phyloP scores from a whole-genome alignment of 163 green algal species.

The Prototheca wickerhamii region DNA sequence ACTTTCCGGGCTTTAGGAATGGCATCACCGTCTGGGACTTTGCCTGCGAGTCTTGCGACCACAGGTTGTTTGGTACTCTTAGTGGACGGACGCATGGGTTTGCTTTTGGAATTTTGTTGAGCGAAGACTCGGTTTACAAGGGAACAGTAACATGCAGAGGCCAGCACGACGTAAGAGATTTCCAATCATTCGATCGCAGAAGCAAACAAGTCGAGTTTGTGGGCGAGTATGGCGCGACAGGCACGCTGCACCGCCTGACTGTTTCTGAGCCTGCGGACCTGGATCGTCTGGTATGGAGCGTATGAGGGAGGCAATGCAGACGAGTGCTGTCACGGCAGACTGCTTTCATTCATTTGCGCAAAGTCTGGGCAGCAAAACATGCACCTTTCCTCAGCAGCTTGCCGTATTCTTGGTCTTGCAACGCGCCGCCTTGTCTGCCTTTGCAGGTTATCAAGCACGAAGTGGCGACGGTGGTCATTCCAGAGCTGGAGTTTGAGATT shows the following conservation, averaged over 20 bases:
- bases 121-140: background rate
- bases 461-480: slow-evolving; percentile 41
- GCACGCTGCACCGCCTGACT: slow-evolving; percentile 31
- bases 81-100: background rate
- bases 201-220: slow-evolving; percentile 45
- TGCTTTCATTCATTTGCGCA: background rate
- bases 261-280: slow-evolving; percentile 10
- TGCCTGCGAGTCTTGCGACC: slow-evolving; percentile 38
- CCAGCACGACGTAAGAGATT: no score
- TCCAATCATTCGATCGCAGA: background rate
- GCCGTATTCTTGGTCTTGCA: no score
- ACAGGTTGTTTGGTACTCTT: no score
- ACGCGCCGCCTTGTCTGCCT: slow-evolving; percentile 2
- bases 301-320: background rate
- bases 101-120: background rate
- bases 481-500: slow-evolving; percentile 70
- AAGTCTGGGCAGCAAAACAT: background rate
- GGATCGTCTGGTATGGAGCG: slow-evolving; percentile 10
- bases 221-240: slow-evolving; percentile 32
- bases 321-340: background rate
- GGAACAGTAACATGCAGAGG: slow-evolving; percentile 32
- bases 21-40: slow-evolving; percentile 41
- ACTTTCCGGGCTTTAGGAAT: slow-evolving; percentile 37
- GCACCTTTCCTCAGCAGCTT: no score
- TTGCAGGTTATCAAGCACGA: slow-evolving; percentile 56